These are phyloP conservation scores for Neurospora terricola DNA, from an alignment of 495 filamentous ascomycete species.

Conservation along the genomic window DNA sequence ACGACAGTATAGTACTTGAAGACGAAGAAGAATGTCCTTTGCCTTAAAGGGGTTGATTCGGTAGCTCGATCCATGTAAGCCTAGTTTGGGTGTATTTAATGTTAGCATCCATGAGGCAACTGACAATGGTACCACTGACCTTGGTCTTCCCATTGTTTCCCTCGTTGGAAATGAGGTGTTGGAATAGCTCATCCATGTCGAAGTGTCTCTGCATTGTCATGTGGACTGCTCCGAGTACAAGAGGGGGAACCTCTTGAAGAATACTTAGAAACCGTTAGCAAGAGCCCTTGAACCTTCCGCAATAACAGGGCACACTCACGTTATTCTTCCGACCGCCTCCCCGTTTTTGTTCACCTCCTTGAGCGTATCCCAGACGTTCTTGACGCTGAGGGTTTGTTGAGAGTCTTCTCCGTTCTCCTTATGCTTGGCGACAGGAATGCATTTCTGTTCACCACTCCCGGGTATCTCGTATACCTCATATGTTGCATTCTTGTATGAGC, in stretches of 20 bases:
- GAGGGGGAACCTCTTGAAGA: constrained; percentile 40
- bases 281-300: neutral
- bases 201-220: constrained; percentile 37
- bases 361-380: constrained; percentile 32
- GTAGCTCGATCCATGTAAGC: constrained; percentile 32
- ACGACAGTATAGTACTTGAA: constrained; percentile 47
- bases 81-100: neutral
- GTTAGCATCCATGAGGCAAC: neutral
- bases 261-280: constrained; percentile 14
- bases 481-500: constrained; percentile 30
- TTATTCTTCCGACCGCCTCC: constrained; percentile 41
- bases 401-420: neutral
- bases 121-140: neutral
- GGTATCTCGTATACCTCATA: constrained; percentile 42
- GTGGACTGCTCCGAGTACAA: constrained; percentile 42
- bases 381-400: constrained; percentile 15
- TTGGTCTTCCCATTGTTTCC: constrained; percentile 23
- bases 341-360: constrained; percentile 19
- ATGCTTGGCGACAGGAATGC: constrained; percentile 21
- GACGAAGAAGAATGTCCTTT: constrained; percentile 41
- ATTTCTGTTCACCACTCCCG: constrained; percentile 21
- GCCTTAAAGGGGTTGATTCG: constrained; percentile 21
- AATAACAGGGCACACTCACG: constrained; percentile 14
- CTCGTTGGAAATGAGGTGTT: constrained; percentile 24
- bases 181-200: constrained; percentile 44